Evolutionary conservation across 169 alveolate species (phyloP), one percentile per base, ranked within the genome.

Genomic region (Cryptosporidium canis): DNA sequence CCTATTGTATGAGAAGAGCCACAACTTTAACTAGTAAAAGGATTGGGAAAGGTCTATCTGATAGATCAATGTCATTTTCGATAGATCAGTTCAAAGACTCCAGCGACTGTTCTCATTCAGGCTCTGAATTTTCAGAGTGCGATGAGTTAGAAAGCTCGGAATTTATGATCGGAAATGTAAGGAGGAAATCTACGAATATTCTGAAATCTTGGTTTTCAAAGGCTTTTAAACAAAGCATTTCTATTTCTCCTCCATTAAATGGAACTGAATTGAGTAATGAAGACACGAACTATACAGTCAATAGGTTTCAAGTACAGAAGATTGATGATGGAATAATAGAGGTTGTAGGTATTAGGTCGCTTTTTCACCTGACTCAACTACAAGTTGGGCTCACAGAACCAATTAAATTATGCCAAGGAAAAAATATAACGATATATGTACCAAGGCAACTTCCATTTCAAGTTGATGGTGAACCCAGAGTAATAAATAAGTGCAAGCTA

Each of bases 301-400:
- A 16, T 27, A 70, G 35, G 31, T 93, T 83, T 66, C 41, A 85
- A 21, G 64, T 51, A 51, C 95, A 93, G 48, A 84, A 64, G 68
- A 92, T 90, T 48, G 90, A 92, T 58, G 95, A 93, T 77, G 90
- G 91, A 64, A 56, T 93, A 48, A 93, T 93, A 65, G 95, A 93
- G 63, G 94, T 93, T 31, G 91, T 90, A 61, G 95, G 94, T 5
- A 83, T 93, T 85, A 90, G 91, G 48, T 85, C 92, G 39, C 85
- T 93, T 8, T 90, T 93, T 61, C 95, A 93, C 51, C 61, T 92
- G 35, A 66, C 93, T 64, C 95, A 93, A 55, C 90, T 93, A 55
- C 95, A 93, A 84, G 93, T 91, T 1, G 93, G 93, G 3, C 90
- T 91, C 61, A 90, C 93, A 14, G 90, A 82, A 53, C 91, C 93